Evolutionary conservation across 2,329 filamentous ascomycete species (phyloP), one percentile per base, ranked within the genome.

Genomic region (Fusarium sp.): DNA sequence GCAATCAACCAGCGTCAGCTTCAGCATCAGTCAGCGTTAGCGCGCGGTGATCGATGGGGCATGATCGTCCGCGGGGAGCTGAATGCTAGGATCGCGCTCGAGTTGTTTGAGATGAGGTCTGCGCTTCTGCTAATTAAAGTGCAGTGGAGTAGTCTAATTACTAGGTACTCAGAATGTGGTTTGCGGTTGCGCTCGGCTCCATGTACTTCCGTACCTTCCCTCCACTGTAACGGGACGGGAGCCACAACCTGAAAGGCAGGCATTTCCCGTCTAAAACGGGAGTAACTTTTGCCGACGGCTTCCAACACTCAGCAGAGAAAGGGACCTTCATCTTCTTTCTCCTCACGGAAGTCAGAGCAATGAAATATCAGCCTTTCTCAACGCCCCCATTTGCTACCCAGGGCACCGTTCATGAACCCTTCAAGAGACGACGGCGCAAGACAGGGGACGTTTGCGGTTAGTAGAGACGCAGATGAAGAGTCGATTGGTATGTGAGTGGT

Each of bases 11-110:
- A 57, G 53, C 58, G 66, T 62, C 70, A 73, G 63, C 67, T 61
- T 68, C 61, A 58, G 62, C 63, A 58, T 62, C 65, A 68, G 67
- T 67, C 70, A 64, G 67, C 65, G 67, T 71, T 70, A 71, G 62
- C 70, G 59, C 51, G 52, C 56, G 44, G 47, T 68, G 61, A 57
- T 70, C 43, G 54, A 57, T 56, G 65, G 49, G 47, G 67, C 52
- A 62, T 51, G 58, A 70, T 67, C 67, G 42, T 51, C 42, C 42
- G 44, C 38, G 54, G 36, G 59, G 52, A 58, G 57, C 52, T 69
- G 62, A 49, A 57, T 47, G 42, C 62, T 50, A 24, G 50, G 57
- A 70, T 57, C 22, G 28, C 36, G 24, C 42, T 57, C 22, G 22
- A 67, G 34, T 26, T 28, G 38, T 63, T 31, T 52, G 45, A 52